Conservation (phyloP, 202 grass and related monocot species). For the Bolboschoenoplectus hybrid region DNA sequence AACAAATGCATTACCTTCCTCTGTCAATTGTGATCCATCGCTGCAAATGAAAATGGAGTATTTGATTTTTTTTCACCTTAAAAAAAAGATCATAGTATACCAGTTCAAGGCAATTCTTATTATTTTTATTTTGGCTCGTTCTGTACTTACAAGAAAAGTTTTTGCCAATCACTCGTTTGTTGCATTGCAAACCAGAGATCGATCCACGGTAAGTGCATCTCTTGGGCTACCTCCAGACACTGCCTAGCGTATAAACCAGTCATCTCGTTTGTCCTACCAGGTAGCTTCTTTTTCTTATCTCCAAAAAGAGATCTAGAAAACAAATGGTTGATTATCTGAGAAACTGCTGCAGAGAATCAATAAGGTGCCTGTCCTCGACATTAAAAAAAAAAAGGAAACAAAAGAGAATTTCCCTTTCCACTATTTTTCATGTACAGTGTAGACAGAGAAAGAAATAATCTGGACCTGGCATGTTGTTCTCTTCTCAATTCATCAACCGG, state of each 20-base stretch:
- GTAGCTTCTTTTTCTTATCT: constrained; percentile 56
- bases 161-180: constrained; percentile 58
- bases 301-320: constrained; percentile 58
- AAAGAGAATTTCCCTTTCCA: too few relatives aligned
- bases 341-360: neutral
- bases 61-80: neutral
- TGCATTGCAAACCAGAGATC: constrained; percentile 94
- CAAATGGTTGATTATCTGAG: neutral
- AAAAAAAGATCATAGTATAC: neutral
- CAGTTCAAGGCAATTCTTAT: neutral
- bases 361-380: constrained; percentile 6
- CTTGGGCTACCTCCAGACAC: constrained; percentile 68
- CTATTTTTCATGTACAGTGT: too few relatives aligned
- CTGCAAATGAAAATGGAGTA: constrained; percentile 37
- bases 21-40: constrained; percentile 75
- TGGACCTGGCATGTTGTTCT: too few relatives aligned
- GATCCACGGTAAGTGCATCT: constrained; percentile 66
- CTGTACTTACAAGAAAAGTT: constrained; percentile 55
- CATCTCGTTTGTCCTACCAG: constrained; percentile 91
- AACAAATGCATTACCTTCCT: constrained; percentile 72
- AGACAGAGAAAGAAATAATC: too few relatives aligned
- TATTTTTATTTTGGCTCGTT: neutral
- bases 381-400: neutral
- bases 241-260: constrained; percentile 67
- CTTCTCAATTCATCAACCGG: too few relatives aligned